Base-by-base conservation (phyloP, 129 eudicot genomes). In the Helichrysum umbraculigerum region DNA sequence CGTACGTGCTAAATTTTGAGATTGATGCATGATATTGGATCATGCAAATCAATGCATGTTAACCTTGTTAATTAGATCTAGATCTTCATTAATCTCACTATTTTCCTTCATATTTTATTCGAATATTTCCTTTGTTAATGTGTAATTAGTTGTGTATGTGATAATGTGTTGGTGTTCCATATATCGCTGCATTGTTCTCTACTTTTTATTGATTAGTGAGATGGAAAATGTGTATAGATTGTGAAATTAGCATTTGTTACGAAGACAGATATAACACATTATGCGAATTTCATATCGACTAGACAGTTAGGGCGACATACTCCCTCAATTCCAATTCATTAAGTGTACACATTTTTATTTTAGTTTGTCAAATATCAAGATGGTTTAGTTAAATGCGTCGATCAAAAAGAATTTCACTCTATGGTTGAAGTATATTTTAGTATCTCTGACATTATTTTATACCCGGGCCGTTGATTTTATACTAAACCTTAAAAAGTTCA, bases 41-140 rank as follows among this genome's bases (percentile, higher is more conserved):
- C 56, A 10, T 78, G 71, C 22, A 47, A 22, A 63, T 72, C 66
- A 51, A 51, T 51, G 47, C 51, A 52, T 72, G 61, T 39, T 17
- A 29, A 42, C 32, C 37, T 63, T n/a, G n/a, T 1, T 32, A 32
- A 32, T 32, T 62, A 14, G 58, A 61, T 78, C 62, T 5, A 34
- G 66, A 71, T 71, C 77, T 21, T 68, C 16, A 42, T 32, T 39
- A 1, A 28, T 30, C 60, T 68, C 60, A 69, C 54, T 56, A 7
- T 71, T 60, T 62, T 62, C n/a, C 64, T 70, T 70, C 44, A 0
- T n/a, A 70, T 66, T 76, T 51, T 15, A 64, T 20, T 66, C 11
- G 47, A 2, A 8, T 28, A 71, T 71, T 71, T 71, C 71, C 5
- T 28, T 11, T n/a, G 11, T 78, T 32, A 28, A 68, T 42, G 65